Percentiles rank a stretch among this genome's conserved stretches.
Evolutionary conservation across 202 grass and related monocot genomes (phyloP).

Genomic region (Carex sylvatica): DNA sequence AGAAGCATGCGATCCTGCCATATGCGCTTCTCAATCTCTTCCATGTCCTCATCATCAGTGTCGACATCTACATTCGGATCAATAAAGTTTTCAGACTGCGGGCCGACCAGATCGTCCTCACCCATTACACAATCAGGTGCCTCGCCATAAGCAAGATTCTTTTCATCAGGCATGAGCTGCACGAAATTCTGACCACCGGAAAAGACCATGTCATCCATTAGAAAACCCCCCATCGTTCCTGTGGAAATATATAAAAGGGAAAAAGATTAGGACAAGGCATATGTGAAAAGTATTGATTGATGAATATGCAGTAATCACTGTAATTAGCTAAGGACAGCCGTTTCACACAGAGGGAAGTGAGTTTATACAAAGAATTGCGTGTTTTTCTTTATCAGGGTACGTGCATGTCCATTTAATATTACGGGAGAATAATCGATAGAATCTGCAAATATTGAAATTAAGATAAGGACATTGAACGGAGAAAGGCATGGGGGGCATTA

Average conservation of each 20-base stretch:
- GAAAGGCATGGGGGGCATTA: not conserved
- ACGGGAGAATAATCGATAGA: not conserved
- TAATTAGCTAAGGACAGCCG: not conserved
- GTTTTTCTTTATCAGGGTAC: not conserved
- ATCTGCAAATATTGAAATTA: not conserved
- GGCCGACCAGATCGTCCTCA: constrained; percentile 51
- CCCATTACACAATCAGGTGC: constrained; percentile 61
- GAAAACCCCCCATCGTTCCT: constrained; percentile 30
- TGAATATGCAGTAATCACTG: not conserved
- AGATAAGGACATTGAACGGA: not conserved
- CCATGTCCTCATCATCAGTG: constrained; percentile 82
- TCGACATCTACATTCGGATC: constrained; percentile 50
- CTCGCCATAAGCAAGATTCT: constrained; percentile 42
- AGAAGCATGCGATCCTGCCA: constrained; percentile 84
- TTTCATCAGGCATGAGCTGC: constrained; percentile 55
- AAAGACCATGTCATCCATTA: constrained; percentile 42
- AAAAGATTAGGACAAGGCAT: not conserved
- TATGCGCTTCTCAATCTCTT: constrained; percentile 89
- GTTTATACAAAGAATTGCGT: not conserved
- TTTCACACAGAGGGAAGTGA: constrained; percentile 8
- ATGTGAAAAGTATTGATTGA: constrained; percentile 4
- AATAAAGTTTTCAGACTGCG: constrained; percentile 48
- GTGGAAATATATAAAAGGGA: not conserved
- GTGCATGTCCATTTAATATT: not conserved
- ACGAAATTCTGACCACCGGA: constrained; percentile 52